phyloP scores from a whole-genome alignment of 148 eudicot species.

The Rhododendron molle region DNA sequence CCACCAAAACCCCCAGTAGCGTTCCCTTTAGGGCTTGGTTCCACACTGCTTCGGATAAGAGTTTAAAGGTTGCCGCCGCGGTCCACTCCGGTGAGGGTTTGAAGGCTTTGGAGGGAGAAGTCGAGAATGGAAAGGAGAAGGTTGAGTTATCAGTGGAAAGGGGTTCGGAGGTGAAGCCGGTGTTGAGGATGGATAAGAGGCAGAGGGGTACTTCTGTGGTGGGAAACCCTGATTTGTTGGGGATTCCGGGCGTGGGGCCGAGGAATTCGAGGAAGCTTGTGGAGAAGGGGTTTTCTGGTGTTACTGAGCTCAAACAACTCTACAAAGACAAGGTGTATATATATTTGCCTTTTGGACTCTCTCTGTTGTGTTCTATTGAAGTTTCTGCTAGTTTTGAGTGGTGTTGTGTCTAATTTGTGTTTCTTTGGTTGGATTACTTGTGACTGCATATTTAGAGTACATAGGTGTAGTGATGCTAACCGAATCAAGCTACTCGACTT shows the following conservation, averaged over 20 bases:
- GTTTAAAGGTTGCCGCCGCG: slow-evolving; percentile 20
- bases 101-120: slow-evolving; percentile 8
- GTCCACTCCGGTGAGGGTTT: not conserved
- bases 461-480: not conserved
- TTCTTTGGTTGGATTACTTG: not conserved
- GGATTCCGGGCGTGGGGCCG: slow-evolving; percentile 94
- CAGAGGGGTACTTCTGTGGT: slow-evolving; percentile 21
- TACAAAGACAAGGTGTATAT: slow-evolving; percentile 68
- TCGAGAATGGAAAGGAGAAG: slow-evolving; percentile 4
- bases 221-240: slow-evolving; percentile 66
- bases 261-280: slow-evolving; percentile 88
- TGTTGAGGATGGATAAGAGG: slow-evolving; percentile 45
- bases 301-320: slow-evolving; percentile 74
- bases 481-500: not conserved
- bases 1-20: slow-evolving; percentile 5
- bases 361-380: not conserved
- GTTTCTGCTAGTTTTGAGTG: not conserved
- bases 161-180: slow-evolving; percentile 39
- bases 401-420: not conserved
- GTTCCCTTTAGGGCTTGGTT: slow-evolving; percentile 44
- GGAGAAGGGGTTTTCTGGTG: slow-evolving; percentile 78
- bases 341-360: not conserved
- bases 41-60: slow-evolving; percentile 25
- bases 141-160: slow-evolving; percentile 16
- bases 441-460: not conserved